Evolutionary conservation across 202 grass and related monocot genomes (phyloP), one percentile per base, ranked within the genome.

Genomic region (Saccharum hybrid): DNA sequence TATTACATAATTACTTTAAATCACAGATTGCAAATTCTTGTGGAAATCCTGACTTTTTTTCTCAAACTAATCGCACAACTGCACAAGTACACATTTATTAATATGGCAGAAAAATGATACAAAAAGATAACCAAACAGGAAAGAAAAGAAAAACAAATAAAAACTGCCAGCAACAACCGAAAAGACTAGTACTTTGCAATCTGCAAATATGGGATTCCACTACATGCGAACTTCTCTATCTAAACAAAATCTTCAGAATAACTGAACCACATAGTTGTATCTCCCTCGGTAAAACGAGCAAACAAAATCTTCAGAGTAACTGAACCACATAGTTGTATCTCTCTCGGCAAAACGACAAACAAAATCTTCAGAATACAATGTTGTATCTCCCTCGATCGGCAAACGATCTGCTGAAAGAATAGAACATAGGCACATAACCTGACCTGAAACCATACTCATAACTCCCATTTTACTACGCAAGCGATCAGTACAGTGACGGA

Each of bases 401-500:
- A 48, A 48, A 48, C 45, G 45, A 48, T 14, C 45, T 48, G 3
- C 13, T 48, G 12, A 48, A 48, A 15, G 45, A 38, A 75, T 26
- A 1, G 12, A 52, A 46, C 36, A 31, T n/a, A 33, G 19, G 8
- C 19, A 7, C 33, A 40, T 54, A 30, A 9, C 1, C 5, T 19
- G n/a, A 52, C 36, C 8, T 15, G 19, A 65, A 48, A 40, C 22
- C 9, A 8, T 31, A 76, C 22, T 59, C 63, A 57, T 22, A 42
- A 4, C 23, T 59, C 51, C 23, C 63, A 60, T 68, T 76, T 84
- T 84, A 60, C 2, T 49, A 15, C 1, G 13, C 46, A 49, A 49
- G 10, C 42, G 42, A 43, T 46, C 49, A 76, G 43, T 46, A 37
- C 52, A 85, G 13, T 38, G 45, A 81, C 67, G 33, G 54, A 9